A percentile compares a stretch with the other conserved stretches of the same genome.
These are phyloP conservation scores for Heliosperma pusillum DNA, from an alignment of 148 eudicot species.

Conservation along the genomic window DNA sequence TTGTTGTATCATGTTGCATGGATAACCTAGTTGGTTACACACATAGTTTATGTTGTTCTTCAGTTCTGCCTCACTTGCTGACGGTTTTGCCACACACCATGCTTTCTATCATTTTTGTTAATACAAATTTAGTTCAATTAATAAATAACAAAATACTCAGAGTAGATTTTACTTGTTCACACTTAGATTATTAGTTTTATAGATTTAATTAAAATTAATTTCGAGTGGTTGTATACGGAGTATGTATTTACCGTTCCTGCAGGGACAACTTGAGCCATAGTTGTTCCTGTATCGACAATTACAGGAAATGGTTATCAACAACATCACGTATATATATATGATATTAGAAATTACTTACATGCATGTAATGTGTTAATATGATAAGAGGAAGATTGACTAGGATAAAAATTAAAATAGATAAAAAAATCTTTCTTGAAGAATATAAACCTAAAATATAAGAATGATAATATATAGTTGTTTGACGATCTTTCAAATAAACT, in stretches of 20 bases:
- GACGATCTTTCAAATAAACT: too few species aligned
- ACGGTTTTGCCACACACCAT: slow-evolving; percentile 44
- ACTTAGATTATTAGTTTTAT: too few species aligned
- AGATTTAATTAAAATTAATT: neutral
- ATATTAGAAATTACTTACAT: too few species aligned
- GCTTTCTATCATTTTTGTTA: slow-evolving; percentile 15
- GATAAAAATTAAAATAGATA: too few species aligned
- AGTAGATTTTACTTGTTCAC: too few species aligned
- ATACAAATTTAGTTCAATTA: neutral
- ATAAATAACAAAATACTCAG: neutral
- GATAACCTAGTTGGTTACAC: slow-evolving; percentile 8
- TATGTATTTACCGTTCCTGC: neutral
- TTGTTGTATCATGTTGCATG: slow-evolving; percentile 23
- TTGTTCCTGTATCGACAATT: neutral
- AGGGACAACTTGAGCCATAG: neutral
- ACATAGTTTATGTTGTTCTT: slow-evolving; percentile 28
- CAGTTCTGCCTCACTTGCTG: slow-evolving; percentile 13
- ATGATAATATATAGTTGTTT: too few species aligned
- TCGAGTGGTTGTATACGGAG: neutral
- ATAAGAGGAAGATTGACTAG: too few species aligned
- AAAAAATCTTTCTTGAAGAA: too few species aligned
- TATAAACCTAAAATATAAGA: too few species aligned
- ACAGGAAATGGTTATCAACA: neutral
- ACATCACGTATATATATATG: too few species aligned
- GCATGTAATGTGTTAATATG: too few species aligned